A percentile compares a stretch with the other conserved stretches of the same genome.
Evolutionary conservation across 345 rosid species (phyloP).

Genomic region (Eucalyptus shirleyi): DNA sequence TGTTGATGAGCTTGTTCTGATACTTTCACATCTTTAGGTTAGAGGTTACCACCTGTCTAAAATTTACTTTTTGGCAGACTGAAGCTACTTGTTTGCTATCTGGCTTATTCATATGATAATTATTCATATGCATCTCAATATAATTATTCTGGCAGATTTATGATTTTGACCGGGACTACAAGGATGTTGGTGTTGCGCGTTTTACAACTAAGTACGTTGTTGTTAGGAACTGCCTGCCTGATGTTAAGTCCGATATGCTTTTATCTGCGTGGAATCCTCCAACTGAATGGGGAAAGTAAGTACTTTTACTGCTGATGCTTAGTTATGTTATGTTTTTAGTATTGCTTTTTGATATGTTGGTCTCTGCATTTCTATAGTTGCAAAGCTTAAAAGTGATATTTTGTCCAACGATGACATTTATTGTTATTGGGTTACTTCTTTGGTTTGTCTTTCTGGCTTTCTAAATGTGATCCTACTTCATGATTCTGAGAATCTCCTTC

Average conservation of each 20-base stretch:
- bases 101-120: not conserved
- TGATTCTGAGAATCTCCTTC: not conserved
- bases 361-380: not conserved
- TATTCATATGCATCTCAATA: not conserved
- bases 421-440: not conserved
- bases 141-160: conserved; percentile 45
- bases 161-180: conserved; percentile 97
- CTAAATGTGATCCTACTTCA: not conserved
- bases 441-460: not conserved
- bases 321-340: not conserved
- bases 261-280: conserved; percentile 98
- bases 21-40: not conserved
- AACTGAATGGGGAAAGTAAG: conserved; percentile 96
- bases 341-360: not conserved
- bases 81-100: not conserved
- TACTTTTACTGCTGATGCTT: not conserved
- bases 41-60: not conserved
- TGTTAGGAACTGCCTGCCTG: conserved; percentile 70
- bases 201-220: conserved; percentile 82
- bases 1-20: not conserved
- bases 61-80: not conserved
- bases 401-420: not conserved
- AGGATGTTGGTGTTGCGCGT: conserved; percentile 87
- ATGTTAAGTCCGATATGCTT: conserved; percentile 86
- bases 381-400: not conserved